Evolutionary conservation across 2,329 filamentous ascomycete species (phyloP), one percentile per base, ranked within the genome.

Genomic region (Aspergillus melleus): DNA sequence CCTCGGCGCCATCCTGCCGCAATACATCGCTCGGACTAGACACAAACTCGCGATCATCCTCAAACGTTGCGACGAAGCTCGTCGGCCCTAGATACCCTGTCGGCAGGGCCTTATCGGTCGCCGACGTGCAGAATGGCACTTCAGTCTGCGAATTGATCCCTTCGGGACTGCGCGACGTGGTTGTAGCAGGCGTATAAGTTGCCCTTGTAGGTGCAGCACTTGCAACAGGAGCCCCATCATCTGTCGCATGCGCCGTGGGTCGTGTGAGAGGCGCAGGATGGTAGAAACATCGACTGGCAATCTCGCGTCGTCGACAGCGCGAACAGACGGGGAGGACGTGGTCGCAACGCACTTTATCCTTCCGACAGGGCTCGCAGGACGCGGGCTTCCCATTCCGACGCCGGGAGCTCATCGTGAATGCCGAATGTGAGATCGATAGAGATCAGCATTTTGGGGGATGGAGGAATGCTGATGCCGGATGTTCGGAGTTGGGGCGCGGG

Each of bases 81-180:
- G 68, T 75, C 3, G 73, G 72, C 10, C 73, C 73, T n/a, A 75
- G 64, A 32, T 75, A 74, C 8, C 72, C 68, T 11, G 69, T 61
- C 9, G 67, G 57, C 2, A 70, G 54, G 19, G 69, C 60, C 11
- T 64, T 55, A 44, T 59, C 59, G 24, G 60, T 52, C 11, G 53
- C 26, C 44, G 63, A 46, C 44, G 30, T 55, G 12, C 49, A 53
- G 2, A 55, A 49, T 4, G 20, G 36, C 19, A 39, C 39, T 49
- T 60, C 59, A 12, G 30, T 52, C 14, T 54, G 30, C 19, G 29
- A 16, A 9, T 19, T 42, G 20, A 26, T 19, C 9, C 39, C 52
- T 16, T 54, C 19, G 14, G 36, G 9, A 44, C 20, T 39, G 14
- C 46, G 26, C 19, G 30, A 50, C 3, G 30, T 49, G 1, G 42